A percentile compares a stretch with the other conserved stretches of the same genome.
Conservation (phyloP, 441 rosid species). For the Monsonia emarginata region DNA sequence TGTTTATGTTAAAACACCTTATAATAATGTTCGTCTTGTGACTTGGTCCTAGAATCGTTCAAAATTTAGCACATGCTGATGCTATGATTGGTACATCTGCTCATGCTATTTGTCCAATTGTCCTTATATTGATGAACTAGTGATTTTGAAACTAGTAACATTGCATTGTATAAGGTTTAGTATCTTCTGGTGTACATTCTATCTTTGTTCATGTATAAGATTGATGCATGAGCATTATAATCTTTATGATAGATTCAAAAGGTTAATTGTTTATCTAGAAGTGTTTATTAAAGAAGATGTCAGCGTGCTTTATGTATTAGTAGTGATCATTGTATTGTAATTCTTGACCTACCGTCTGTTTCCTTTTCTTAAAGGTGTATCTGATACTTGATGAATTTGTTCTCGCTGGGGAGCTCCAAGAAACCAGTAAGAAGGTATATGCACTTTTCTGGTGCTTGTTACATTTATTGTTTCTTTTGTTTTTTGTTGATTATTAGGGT, state of each 20-base stretch:
- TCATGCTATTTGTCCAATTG: background rate
- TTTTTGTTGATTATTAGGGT: too few relatives aligned
- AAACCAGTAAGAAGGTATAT: slow-evolving; percentile 88
- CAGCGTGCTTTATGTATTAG: background rate
- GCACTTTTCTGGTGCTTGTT: background rate
- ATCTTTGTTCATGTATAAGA: background rate
- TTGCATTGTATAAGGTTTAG: background rate
- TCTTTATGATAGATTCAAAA: background rate
- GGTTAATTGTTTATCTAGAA: background rate
- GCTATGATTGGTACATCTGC: background rate
- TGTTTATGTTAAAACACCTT: background rate
- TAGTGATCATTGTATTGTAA: background rate
- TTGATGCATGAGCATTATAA: background rate
- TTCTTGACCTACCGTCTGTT: background rate
- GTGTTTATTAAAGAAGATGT: background rate
- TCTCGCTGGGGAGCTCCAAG: slow-evolving; percentile 99
- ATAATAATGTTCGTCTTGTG: background rate
- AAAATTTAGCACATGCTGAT: background rate
- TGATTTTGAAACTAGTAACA: background rate
- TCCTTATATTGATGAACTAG: background rate
- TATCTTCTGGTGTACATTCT: background rate
- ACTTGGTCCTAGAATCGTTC: background rate
- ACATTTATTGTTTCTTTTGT: background rate
- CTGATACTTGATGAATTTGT: slow-evolving; percentile 92
- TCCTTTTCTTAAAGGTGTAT: slow-evolving; percentile 47